Evolutionary conservation across 306 rosid species (phyloP), one percentile per base, ranked within the genome.

Genomic region (Styphnolobium japonicum): DNA sequence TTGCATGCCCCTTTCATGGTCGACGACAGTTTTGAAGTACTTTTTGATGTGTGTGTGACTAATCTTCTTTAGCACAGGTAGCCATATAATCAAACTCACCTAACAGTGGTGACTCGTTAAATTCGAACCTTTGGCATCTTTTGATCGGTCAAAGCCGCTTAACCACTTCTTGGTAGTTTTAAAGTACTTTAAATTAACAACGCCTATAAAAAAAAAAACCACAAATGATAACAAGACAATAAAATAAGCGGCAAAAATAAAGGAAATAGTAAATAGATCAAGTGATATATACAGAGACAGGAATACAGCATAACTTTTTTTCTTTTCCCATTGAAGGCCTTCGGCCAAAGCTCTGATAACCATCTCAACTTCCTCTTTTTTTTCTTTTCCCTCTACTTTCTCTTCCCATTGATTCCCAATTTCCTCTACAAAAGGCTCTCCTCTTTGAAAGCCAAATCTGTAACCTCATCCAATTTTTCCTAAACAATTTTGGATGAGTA

Each of bases 391-490:
- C 46, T 62, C 66, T 43, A 81, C 46, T 57, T 73, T 75, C 60
- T 76, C 31, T 55, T 80, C 68, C 67, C 80, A 79, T 78, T 66
- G 84, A 79, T 75, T 84, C 75, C 77, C 77, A 86, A 87, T 51
- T 84, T 79, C 78, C 89, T 89, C 94, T 92, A 90, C 97, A 88
- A 84, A 74, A 69, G 87, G 88, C 91, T 76, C 86, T 86, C 91
- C 78, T 82, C 82, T 90, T 90, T 64, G 91, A 90, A 92, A 89
- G 92, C 98, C 90, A 68, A 81, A 62, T 69, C 81, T 68, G 76
- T 68, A 81, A 69, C 85, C 89, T 58, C 78, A 62, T 87, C 93
- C 97, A 86, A 67, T 63, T 80, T 83, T 79, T 78, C 60, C 83
- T 77, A 78, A 86, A 90, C 82, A 85, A 84, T 82, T 76, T 85